Conservation (phyloP, 768 basidiomycete genomes). For the Panaeolus papilionaceus region DNA sequence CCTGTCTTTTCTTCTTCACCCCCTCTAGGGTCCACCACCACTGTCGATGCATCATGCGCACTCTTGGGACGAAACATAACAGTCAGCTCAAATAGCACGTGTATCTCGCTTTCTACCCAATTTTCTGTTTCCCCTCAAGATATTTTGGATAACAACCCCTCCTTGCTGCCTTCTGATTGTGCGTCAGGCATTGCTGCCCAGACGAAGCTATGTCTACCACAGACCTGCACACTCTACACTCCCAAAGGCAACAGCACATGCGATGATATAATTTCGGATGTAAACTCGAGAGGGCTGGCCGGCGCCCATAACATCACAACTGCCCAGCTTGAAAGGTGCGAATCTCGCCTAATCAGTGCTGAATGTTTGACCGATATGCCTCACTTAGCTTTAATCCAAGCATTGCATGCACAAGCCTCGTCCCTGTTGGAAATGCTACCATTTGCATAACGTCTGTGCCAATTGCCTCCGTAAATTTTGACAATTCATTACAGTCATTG, state of each 20-base stretch:
- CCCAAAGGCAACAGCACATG: slow-evolving; percentile 30
- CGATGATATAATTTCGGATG: slow-evolving; percentile 4
- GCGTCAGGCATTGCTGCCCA: slow-evolving; percentile 16
- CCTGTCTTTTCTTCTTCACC: not conserved
- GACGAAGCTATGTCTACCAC: slow-evolving; percentile 25
- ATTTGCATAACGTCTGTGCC: not conserved
- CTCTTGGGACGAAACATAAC: slow-evolving; percentile 31
- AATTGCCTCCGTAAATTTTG: not conserved
- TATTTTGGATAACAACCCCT: slow-evolving; percentile 26
- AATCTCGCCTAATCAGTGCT: not conserved
- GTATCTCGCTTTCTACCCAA: slow-evolving; percentile 21
- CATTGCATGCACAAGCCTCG: not conserved
- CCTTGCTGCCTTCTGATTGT: slow-evolving; percentile 21
- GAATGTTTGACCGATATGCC: too few relatives aligned
- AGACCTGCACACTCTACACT: slow-evolving; percentile 27
- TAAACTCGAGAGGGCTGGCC: not conserved
- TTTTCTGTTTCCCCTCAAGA: slow-evolving; percentile 21
- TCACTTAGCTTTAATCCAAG: not conserved
- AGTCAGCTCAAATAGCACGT: slow-evolving; percentile 22
- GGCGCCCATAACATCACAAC: not conserved
- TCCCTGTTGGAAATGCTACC: not conserved
- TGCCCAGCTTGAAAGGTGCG: slow-evolving; percentile 4
- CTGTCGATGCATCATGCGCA: slow-evolving; percentile 19
- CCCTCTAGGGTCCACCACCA: not conserved
- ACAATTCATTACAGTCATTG: slow-evolving; percentile 18